Percentiles rank a stretch among this genome's conserved stretches.
Evolutionary conservation across 495 filamentous ascomycete species (phyloP).

Genomic region (Parathielavia hyrcaniae): DNA sequence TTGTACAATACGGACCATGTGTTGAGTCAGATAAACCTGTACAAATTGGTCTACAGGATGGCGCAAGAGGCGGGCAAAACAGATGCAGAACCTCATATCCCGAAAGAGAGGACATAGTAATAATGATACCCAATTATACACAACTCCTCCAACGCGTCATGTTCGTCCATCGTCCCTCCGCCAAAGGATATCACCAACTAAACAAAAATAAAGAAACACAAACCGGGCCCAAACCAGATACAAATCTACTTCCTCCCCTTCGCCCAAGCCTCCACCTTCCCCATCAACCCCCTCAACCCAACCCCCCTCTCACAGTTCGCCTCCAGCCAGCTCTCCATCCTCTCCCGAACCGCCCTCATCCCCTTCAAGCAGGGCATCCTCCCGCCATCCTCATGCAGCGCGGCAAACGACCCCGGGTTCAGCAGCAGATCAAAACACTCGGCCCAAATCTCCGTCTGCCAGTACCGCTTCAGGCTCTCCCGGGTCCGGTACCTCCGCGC

Average conservation of each 20-base stretch:
- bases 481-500: conserved; percentile 57
- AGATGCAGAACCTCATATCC: background rate
- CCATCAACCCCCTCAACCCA: conserved; percentile 64
- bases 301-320: conserved; percentile 74
- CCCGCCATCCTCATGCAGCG: conserved; percentile 53
- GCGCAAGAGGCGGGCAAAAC: background rate
- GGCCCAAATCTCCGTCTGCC: conserved; percentile 87
- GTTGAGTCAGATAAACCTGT: background rate
- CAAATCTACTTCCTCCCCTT: conserved; percentile 24
- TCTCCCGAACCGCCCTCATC: conserved; percentile 58
- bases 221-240: conserved; percentile 5
- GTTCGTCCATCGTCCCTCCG: background rate
- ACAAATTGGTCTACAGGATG: background rate
- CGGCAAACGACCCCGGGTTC: conserved; percentile 59
- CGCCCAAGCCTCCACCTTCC: conserved; percentile 56
- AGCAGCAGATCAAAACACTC: conserved; percentile 79
- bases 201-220: conserved; percentile 8
- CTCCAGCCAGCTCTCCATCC: conserved; percentile 83
- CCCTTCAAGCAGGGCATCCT: conserved; percentile 61
- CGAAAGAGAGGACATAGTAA: background rate
- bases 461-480: conserved; percentile 82
- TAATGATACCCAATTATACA: conserved; percentile 10
- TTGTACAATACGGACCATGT: background rate
- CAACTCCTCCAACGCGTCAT: background rate
- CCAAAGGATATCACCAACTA: conserved; percentile 16